Evolutionary conservation across 2,329 filamentous ascomycete genomes (phyloP).

Genomic region (Mycogone perniciosa): DNA sequence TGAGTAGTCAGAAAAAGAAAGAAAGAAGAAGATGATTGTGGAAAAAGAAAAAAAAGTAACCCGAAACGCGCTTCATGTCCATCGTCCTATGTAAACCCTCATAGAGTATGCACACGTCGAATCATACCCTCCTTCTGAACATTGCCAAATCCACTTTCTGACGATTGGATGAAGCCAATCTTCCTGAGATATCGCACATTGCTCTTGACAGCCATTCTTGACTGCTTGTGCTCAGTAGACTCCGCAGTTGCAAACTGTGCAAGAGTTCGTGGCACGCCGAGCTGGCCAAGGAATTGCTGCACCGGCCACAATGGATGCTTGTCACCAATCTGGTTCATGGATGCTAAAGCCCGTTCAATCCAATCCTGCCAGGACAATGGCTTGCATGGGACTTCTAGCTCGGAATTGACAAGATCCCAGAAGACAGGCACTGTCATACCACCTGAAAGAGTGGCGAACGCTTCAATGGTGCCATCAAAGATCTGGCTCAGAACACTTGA

Average conservation of each 20-base stretch:
- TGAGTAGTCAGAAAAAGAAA: neutral
- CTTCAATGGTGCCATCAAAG: neutral
- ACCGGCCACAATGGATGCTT: constrained; percentile 21
- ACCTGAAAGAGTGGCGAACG: constrained; percentile 11
- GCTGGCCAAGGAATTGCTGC: constrained; percentile 17
- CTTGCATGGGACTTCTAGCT: constrained; percentile 11
- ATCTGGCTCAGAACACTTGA: constrained; percentile 10
- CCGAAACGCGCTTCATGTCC: too few relatives aligned
- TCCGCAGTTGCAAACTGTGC: neutral
- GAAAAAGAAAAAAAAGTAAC: neutral
- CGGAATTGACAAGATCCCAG: constrained; percentile 16
- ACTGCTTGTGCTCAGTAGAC: neutral
- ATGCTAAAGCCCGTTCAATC: constrained; percentile 6
- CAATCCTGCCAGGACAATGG: constrained; percentile 14
- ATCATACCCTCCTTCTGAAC: constrained; percentile 1
- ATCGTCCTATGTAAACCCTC: neutral
- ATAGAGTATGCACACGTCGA: constrained; percentile 1
- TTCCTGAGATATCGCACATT: constrained; percentile 13
- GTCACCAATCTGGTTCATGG: constrained; percentile 11
- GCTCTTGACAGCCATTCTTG: constrained; percentile 4
- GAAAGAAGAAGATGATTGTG: neutral
- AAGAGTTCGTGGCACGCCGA: constrained; percentile 7
- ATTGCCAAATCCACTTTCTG: constrained; percentile 1
- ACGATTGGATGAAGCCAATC: constrained; percentile 33
- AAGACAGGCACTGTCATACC: constrained; percentile 16